Evolutionary conservation across 2,329 filamentous ascomycete species (phyloP).

Genomic region (Penicillium sp.): DNA sequence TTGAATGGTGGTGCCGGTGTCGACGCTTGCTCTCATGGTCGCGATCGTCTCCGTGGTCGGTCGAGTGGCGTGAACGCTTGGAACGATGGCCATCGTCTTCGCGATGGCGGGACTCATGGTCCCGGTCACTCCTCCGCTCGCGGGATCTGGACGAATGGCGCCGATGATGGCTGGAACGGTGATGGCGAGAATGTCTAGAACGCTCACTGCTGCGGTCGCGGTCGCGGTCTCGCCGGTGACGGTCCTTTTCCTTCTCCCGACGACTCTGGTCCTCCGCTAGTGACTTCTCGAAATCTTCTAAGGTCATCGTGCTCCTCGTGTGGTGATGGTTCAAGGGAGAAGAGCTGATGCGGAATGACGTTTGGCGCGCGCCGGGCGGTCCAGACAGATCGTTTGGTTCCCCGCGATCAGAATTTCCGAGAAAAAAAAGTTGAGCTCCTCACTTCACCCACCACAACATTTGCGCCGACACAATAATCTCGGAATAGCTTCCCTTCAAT

Average conservation of each 20-base stretch:
- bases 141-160: slow-evolving; percentile 36
- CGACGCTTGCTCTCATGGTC: slow-evolving; percentile 47
- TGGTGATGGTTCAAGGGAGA: slow-evolving; percentile 9
- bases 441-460: not conserved
- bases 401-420: slow-evolving; percentile 29
- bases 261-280: slow-evolving; percentile 56
- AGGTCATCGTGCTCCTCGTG: slow-evolving; percentile 44
- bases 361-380: slow-evolving; percentile 29
- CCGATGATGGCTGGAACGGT: slow-evolving; percentile 40
- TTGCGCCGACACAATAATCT: not conserved
- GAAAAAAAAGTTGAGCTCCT: slow-evolving; percentile 19
- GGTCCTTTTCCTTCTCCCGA: slow-evolving; percentile 36
- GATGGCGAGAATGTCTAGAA: slow-evolving; percentile 29
- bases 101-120: slow-evolving; percentile 40
- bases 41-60: slow-evolving; percentile 48
- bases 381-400: slow-evolving; percentile 26
- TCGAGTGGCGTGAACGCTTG: slow-evolving; percentile 59
- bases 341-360: slow-evolving; percentile 30
- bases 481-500: not conserved
- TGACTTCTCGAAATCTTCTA: slow-evolving; percentile 72
- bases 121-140: slow-evolving; percentile 31
- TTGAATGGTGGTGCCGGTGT: slow-evolving; percentile 31
- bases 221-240: slow-evolving; percentile 27
- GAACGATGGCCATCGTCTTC: slow-evolving; percentile 55
- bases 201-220: slow-evolving; percentile 42